A percentile compares a stretch with the other conserved stretches of the same genome.
Evolutionary conservation across 441 rosid species (phyloP).

Genomic region (Pelargonium myrrhifolium): DNA sequence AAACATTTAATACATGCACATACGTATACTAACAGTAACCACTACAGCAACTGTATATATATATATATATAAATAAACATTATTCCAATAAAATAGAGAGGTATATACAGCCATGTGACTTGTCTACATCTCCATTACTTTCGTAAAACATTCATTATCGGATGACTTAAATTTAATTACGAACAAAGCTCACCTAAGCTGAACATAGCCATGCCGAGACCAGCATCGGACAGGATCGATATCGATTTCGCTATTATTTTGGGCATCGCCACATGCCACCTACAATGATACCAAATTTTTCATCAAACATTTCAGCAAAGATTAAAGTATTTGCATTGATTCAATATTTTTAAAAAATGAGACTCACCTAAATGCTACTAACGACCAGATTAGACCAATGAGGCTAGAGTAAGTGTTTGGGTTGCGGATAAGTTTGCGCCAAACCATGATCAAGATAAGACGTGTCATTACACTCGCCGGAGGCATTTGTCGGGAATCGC

Average conservation of each 20-base stretch:
- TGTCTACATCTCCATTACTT: too few relatives aligned
- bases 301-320: too few relatives aligned
- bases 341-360: too few relatives aligned
- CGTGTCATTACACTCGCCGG: constrained; percentile 70
- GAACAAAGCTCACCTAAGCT: constrained; percentile 44
- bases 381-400: constrained; percentile 56
- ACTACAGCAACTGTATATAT: too few relatives aligned
- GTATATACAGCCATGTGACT: background rate
- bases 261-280: constrained; percentile 76
- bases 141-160: background rate
- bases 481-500: constrained; percentile 44
- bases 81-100: too few relatives aligned
- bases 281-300: constrained; percentile 19
- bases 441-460: constrained; percentile 63
- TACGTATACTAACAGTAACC: too few relatives aligned
- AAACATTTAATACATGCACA: too few relatives aligned
- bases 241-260: constrained; percentile 47
- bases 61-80: too few relatives aligned
- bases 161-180: background rate
- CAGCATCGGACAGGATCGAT: constrained; percentile 65
- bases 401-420: constrained; percentile 73
- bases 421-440: constrained; percentile 66
- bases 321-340: too few relatives aligned
- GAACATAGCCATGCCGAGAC: constrained; percentile 79
- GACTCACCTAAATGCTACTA: constrained; percentile 49